Conservation (phyloP, 139 green algal species). For the Chlorella ohadii region DNA sequence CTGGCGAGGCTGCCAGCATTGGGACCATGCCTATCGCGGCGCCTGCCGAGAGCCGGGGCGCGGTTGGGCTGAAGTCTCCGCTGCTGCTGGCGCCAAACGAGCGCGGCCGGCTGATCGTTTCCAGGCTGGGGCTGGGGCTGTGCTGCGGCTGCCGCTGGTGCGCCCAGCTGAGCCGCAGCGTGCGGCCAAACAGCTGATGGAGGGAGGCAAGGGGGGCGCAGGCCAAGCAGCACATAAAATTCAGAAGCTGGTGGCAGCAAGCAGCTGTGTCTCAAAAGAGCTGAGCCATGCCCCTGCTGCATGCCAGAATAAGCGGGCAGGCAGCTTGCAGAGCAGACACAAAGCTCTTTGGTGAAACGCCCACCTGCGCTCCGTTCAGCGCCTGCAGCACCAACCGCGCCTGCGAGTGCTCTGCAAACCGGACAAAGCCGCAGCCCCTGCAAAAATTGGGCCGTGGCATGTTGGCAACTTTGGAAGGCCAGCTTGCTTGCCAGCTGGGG, state of each 20-base stretch:
- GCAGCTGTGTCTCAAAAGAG: not conserved
- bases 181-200: not conserved
- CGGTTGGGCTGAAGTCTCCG: not conserved
- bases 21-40: not conserved
- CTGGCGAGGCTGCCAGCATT: not conserved
- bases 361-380: not conserved
- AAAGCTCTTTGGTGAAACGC: too few species aligned
- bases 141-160: not conserved
- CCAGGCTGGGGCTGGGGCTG: not conserved
- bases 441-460: too few species aligned
- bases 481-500: too few species aligned
- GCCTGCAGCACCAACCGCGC: not conserved
- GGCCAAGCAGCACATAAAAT: not conserved
- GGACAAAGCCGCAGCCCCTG: constrained; percentile 3
- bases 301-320: too few species aligned
- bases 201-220: not conserved
- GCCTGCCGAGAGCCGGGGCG: not conserved
- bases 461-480: too few species aligned
- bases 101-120: too few species aligned
- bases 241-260: not conserved
- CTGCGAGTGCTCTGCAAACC: not conserved
- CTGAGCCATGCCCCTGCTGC: not conserved
- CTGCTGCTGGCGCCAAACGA: too few species aligned
- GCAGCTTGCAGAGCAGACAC: too few species aligned
- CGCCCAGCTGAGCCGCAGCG: not conserved